phyloP scores from a whole-genome alignment of 1,284 basidiomycete genomes.

The Volvariella surrecta region DNA sequence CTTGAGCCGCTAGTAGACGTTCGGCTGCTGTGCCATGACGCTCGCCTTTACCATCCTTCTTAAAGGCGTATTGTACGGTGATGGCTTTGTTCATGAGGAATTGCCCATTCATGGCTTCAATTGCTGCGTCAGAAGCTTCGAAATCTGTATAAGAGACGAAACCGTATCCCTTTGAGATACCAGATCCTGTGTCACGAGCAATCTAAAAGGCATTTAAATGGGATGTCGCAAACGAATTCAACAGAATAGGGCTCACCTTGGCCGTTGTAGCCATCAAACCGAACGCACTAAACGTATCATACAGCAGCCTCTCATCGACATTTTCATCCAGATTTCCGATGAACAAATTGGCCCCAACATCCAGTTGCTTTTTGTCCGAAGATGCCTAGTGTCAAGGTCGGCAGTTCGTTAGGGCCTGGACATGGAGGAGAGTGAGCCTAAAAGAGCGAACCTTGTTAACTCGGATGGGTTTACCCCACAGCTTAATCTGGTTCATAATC shows the following conservation, averaged over 20 bases:
- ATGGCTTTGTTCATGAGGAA: constrained; percentile 98
- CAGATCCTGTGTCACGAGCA: constrained; percentile 79
- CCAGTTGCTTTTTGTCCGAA: constrained; percentile 96
- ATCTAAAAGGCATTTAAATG: constrained; percentile 42
- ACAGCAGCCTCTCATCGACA: constrained; percentile 88
- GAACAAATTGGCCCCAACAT: constrained; percentile 96
- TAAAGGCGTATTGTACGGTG: constrained; percentile 95
- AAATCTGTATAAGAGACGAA: constrained; percentile 98
- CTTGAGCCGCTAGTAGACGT: constrained; percentile 89
- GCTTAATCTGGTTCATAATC: constrained; percentile 99
- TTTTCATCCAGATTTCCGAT: constrained; percentile 92
- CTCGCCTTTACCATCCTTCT: constrained; percentile 98
- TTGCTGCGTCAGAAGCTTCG: constrained; percentile 92
- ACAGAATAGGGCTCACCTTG: constrained; percentile 57
- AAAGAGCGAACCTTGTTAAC: constrained; percentile 82
- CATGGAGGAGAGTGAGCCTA: constrained; percentile 6
- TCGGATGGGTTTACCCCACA: constrained; percentile 96
- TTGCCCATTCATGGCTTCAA: constrained; percentile 95
- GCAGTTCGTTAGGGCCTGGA: constrained; percentile 6
- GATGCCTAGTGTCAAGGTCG: constrained; percentile 49
- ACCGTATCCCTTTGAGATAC: constrained; percentile 91
- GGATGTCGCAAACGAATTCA: background rate
- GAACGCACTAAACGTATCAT: constrained; percentile 94
- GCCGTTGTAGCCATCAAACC: constrained; percentile 91
- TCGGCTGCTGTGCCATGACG: constrained; percentile 95